A percentile compares a stretch with the other conserved stretches of the same genome.
Evolutionary conservation across 2,329 filamentous ascomycete species (phyloP).

Genomic region (Cladosporium sphaerospermum): DNA sequence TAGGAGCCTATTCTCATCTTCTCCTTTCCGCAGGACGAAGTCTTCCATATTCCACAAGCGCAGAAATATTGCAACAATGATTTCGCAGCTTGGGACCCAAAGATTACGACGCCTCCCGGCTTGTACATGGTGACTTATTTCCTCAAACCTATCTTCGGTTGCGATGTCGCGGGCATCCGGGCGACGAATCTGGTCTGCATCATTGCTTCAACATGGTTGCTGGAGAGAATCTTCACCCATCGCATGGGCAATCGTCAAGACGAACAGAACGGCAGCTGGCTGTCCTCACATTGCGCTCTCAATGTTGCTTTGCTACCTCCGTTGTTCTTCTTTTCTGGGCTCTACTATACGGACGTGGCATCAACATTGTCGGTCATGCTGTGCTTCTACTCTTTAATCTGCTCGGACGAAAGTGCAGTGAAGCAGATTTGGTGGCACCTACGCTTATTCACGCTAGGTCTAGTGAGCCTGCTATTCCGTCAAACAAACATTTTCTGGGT

Average conservation of each 20-base stretch:
- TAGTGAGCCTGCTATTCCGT: constrained; percentile 66
- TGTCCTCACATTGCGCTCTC: constrained; percentile 53
- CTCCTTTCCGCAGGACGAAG: constrained; percentile 59
- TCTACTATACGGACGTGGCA: constrained; percentile 92
- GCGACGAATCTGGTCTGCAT: constrained; percentile 10
- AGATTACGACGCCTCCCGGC: constrained; percentile 93
- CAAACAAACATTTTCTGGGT: constrained; percentile 99
- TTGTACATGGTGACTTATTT: constrained; percentile 47
- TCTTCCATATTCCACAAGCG: constrained; percentile 86
- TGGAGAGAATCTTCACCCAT: constrained; percentile 8
- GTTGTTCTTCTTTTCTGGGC: constrained; percentile 88
- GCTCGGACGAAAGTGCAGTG: constrained; percentile 2
- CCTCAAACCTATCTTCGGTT: constrained; percentile 32
- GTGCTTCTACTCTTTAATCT: constrained; percentile 47
- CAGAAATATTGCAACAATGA: constrained; percentile 74
- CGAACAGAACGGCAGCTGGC: constrained; percentile 14
- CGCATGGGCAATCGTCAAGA: constrained; percentile 14
- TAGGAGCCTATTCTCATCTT: constrained; percentile 22
- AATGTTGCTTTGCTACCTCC: constrained; percentile 83
- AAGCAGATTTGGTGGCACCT: constrained; percentile 13
- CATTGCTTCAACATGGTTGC: constrained; percentile 33
- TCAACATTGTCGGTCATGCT: constrained; percentile 70
- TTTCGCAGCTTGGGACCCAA: constrained; percentile 82
- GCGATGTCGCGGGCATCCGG: constrained; percentile 1
- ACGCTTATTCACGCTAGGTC: constrained; percentile 48